Evolutionary conservation across 2,329 filamentous ascomycete genomes (phyloP), one percentile per base, ranked within the genome.

Genomic region (Corniculantispora saksenae): DNA sequence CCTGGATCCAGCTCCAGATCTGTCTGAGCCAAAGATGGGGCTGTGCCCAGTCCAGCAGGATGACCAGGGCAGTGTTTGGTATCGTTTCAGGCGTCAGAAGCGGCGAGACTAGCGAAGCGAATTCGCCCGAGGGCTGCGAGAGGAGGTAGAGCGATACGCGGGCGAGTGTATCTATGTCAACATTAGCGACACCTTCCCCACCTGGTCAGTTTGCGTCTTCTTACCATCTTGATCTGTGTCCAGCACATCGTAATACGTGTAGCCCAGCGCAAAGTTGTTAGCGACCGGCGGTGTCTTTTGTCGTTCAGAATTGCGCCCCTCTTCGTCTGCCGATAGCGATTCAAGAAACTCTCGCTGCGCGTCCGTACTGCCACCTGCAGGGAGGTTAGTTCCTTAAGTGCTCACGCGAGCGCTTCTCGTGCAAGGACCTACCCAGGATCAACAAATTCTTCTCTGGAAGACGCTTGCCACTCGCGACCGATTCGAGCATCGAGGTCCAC

Each of bases 41-140:
- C 74, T 95, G 89, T 66, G 91, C 90, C 95, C 95, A 99, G 80
- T 97, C 94, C 51, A 99, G 84, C n/a, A 99, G 82, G 72, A 99
- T 89, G 67, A 97, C 91, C 68, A 98, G 86, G 67, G 97, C 85
- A 55, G 92, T 97, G 76, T 97, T 91, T 35, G 92, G 89, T 74
- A 97, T 91, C 8, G 92, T 90, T 77, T 92, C 87, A 51, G 92
- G 89, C 21, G 91, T 97, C 67, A 97, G 85, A 60, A 97, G 90
- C 27, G 94, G 93, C 70, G 89, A 89, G 67, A 97, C 84, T 63
- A 97, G 88, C 38, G 91, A 89, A 48, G 91, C 89, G 76, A 97
- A 97, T 21, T 92, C 87, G 56, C 89, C 86, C 35, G 92, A 94
- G 3, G 94, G 92, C 70, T 89, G 92, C n/a, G 91, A 91, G 66